Evolutionary conservation across 2,329 filamentous ascomycete species (phyloP).

Genomic region (Xylariomycetidae sp.): DNA sequence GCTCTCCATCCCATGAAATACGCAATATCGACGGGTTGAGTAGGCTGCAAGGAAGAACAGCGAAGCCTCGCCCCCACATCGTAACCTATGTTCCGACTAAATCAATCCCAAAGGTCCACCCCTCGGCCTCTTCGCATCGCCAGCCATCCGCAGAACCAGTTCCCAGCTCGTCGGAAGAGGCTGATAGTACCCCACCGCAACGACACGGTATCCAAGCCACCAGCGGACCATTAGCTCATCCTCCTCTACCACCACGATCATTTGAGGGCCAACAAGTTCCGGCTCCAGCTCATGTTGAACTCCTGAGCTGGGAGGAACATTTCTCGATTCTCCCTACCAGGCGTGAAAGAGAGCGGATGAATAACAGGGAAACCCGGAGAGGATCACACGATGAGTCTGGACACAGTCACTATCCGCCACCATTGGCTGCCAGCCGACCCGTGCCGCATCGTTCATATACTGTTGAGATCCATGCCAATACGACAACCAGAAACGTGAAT

Average conservation of each 20-base stretch:
- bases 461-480: slow-evolving; percentile 19
- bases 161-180: slow-evolving; percentile 25
- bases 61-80: slow-evolving; percentile 10
- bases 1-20: slow-evolving; percentile 8
- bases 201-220: slow-evolving; percentile 13
- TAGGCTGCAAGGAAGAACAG: slow-evolving; percentile 7
- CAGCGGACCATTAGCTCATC: slow-evolving; percentile 7
- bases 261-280: too few species aligned
- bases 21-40: slow-evolving; percentile 10
- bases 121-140: slow-evolving; percentile 15
- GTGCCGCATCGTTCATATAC: slow-evolving; percentile 23
- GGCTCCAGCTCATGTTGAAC: too few species aligned
- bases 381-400: too few species aligned
- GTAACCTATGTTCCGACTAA: slow-evolving; percentile 25
- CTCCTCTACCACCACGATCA: too few species aligned
- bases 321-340: too few species aligned
- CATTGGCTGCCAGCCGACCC: slow-evolving; percentile 12
- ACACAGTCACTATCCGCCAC: too few species aligned
- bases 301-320: too few species aligned
- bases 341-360: too few species aligned
- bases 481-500: slow-evolving; percentile 21
- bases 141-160: slow-evolving; percentile 14
- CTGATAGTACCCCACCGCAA: slow-evolving; percentile 6
- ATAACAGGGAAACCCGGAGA: too few species aligned
- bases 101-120: slow-evolving; percentile 19